Evolutionary conservation across 768 basidiomycete genomes (phyloP).

Genomic region (Tylopilus subfusipes): DNA sequence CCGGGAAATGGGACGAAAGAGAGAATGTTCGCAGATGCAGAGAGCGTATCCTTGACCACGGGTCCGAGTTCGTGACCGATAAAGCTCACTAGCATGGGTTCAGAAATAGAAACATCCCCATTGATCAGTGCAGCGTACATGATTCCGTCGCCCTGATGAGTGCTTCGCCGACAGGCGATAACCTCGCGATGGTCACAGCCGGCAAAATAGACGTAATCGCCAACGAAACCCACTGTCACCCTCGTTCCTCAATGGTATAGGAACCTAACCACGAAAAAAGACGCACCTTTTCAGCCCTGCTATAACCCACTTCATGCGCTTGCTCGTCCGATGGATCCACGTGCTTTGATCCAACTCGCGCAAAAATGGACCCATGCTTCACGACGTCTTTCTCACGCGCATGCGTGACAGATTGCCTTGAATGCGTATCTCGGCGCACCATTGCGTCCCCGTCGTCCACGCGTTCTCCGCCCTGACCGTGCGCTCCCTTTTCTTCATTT

Average conservation of each 20-base stretch:
- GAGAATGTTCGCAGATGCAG: constrained; percentile 35
- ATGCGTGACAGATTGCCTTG: background rate
- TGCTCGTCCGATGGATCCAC: constrained; percentile 2
- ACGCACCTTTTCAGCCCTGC: constrained; percentile 28
- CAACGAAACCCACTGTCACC: constrained; percentile 22
- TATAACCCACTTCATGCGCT: constrained; percentile 20
- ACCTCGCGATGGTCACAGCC: constrained; percentile 8
- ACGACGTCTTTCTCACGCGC: constrained; percentile 22
- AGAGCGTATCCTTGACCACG: constrained; percentile 36
- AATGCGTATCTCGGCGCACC: background rate
- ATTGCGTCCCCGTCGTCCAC: background rate
- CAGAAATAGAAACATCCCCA: background rate
- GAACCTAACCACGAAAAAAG: background rate
- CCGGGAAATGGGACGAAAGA: constrained; percentile 57
- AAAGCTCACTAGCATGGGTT: constrained; percentile 11
- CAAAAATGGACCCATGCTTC: constrained; percentile 28
- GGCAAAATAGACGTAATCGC: constrained; percentile 29
- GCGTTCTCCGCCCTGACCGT: background rate
- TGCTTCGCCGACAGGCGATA: constrained; percentile 25
- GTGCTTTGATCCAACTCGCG: constrained; percentile 25
- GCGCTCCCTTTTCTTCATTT: background rate
- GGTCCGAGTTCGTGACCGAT: too few relatives aligned
- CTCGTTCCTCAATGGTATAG: background rate
- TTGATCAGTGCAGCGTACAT: background rate
- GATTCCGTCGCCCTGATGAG: constrained; percentile 22